Evolutionary conservation across 2,329 filamentous ascomycete genomes (phyloP), one percentile per base, ranked within the genome.

Genomic region (Talaromyces marneffei): DNA sequence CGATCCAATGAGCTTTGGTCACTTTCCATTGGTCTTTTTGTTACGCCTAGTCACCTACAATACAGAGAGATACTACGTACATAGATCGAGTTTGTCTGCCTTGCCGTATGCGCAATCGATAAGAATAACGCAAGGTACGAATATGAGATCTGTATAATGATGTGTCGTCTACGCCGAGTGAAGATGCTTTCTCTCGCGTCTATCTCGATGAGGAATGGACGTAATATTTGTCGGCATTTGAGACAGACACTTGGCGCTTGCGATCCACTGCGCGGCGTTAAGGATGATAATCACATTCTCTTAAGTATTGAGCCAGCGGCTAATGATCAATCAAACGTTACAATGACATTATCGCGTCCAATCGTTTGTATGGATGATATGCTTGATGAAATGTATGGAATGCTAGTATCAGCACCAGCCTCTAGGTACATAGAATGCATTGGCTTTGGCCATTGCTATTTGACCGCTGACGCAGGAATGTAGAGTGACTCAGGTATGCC

Each of bases 111-210:
- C 52, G 25, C 23, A 12, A 29, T 14, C 16, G 18, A n/a, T 56
- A 40, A 42, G 37, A 56, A 42, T 4, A 56, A 58, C 10, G 56
- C 56, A 58, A 58, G 56, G 56, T 12, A 23, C 16, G 37, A 23
- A 16, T 8, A 35, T 52, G 23, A 9, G 29, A 33, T 48, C 6
- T n/a, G 29, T n/a, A 29, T 16, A 10, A 1, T n/a, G 16, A 29
- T 48, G 23, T 9, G 29, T 48, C 23, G 7, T 29, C 3, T n/a
- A 27, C 4, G 23, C 27, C 9, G 42, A 46, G 23, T n/a, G 14
- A 14, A 16, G 10, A n/a, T n/a, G n/a, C n/a, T n/a, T n/a, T n/a
- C n/a, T n/a, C n/a, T n/a, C n/a, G n/a, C n/a, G 14, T 20, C n/a
- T 35, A 12, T 3, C 14, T 31, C 27, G 3, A 31, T 31, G 10